Evolutionary conservation across 2,329 filamentous ascomycete species (phyloP), one percentile per base, ranked within the genome.

Genomic region (Trichoderma koningii): DNA sequence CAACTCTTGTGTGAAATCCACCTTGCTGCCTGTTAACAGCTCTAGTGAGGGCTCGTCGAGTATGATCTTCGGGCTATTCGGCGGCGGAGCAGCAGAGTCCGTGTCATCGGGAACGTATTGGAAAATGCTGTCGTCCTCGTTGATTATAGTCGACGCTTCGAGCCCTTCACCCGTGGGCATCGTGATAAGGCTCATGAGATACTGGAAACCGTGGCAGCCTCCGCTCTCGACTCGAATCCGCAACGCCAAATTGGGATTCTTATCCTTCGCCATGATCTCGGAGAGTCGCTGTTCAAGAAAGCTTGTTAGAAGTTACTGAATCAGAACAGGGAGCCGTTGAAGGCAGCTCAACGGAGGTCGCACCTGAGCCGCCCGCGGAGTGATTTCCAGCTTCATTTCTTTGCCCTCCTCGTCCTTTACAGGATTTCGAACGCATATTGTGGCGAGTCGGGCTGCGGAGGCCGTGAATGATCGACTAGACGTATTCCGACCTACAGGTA

Each of bases 121-220:
- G 71, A 98, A 97, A 26, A 98, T 83, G 0, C 90, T 95, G 74
- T 99, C 95, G 71, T 98, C 95, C 66, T 93, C 88, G 28, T 85
- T 76, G 7, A 83, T 70, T 6, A 74, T 69, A 1, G 78, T 72
- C 7, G 75, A 71, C 70, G 72, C 73, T 30, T 77, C 72, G 5
- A 75, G 71, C 0, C 75, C 67, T 17, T 75, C 74, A 53, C 75
- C 71, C 6, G 74, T 67, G 0, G 86, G 86, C 1, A 89, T 78
- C 0, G 85, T 86, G 2, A 92, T 89, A 4, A 98, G 83, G 17
- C 89, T 91, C 91, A 99, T 97, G 53, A 96, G 81, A 75, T 99
- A 99, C 76, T 99, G 95, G 77, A 99, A 99, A 56, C 95, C 95
- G 78, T 99, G 95, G 76, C 95, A 99, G 64, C 95, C 95, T 68